Evolutionary conservation across 2,329 filamentous ascomycete genomes (phyloP), one percentile per base, ranked within the genome.

Genomic region (Orbilia quercus): DNA sequence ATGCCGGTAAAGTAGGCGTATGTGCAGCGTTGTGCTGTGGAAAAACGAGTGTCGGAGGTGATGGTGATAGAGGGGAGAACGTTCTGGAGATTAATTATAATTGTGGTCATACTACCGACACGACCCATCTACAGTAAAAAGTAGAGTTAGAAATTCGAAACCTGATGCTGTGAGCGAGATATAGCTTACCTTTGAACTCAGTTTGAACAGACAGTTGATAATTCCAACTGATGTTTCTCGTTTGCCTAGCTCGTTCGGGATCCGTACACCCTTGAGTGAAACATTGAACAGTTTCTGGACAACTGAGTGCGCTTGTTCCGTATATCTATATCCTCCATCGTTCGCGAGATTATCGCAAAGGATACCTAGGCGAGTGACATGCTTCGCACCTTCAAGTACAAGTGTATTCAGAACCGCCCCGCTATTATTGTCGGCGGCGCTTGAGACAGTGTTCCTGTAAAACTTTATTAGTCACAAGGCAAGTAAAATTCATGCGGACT

Each of bases 1-100:
- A 73, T 73, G 44, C 69, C 69, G 38, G 42, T 73, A 36, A 58
- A 73, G 47, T 73, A 73, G 54, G 69, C 69, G 28, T 73, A 73
- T 20, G 69, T 73, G 60, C 69, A 73, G 16, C 69, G 69, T 23
- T 73, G 60, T 20, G 69, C 69, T n/a, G 45, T 54, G 36, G 69
- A 73, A 48, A 73, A 73, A 42, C 60, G 69, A 20, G 69, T 65
- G 44, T 73, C 69, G 31, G 69, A 54, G 47, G 60, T 59, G 69
- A 73, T 66, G 18, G 55, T 57, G 54, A 73, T 59, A 7, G 59
- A 51, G 42, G 60, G 60, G 20, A 73, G 48, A 18, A 73, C 69
- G 69, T 73, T 73, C 40, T 66, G 60, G 18, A 73, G 48, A 48
- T 73, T 73, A 5, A 73, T 45, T 16, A 73, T 66, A 31, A 73